Evolutionary conservation across 2,329 filamentous ascomycete genomes (phyloP).

Genomic region (Aspergillus sp.): DNA sequence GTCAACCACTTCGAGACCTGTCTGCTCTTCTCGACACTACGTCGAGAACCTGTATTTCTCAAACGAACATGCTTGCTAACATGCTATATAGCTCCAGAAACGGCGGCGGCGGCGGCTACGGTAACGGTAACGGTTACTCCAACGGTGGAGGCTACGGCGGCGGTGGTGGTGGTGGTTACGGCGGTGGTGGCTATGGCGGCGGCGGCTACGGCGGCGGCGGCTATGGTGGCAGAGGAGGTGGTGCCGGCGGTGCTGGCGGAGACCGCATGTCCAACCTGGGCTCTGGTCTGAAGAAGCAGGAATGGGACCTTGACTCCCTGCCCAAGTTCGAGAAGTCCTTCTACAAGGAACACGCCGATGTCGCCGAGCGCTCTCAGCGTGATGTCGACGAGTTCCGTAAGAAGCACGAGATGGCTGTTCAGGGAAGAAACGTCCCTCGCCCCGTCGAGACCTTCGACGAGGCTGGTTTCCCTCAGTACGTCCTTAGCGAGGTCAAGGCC

Average conservation of each 20-base stretch:
- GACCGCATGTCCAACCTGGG: conserved; percentile 95
- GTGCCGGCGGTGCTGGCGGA: conserved; percentile 67
- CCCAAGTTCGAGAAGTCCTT: conserved; percentile 99
- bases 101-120: conserved; percentile 55
- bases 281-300: conserved; percentile 80
- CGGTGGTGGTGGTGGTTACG: conserved; percentile 32
- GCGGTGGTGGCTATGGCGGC: conserved; percentile 33
- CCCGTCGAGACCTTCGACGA: conserved; percentile 97
- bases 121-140: conserved; percentile 53
- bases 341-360: conserved; percentile 91
- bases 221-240: conserved; percentile 38
- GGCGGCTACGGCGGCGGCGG: conserved; percentile 36
- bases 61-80: conserved; percentile 16
- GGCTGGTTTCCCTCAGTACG: conserved; percentile 93
- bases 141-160: conserved; percentile 44
- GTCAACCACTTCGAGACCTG: not conserved
- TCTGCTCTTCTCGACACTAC: not conserved
- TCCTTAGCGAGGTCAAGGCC: conserved; percentile 97
- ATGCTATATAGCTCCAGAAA: conserved; percentile 33
- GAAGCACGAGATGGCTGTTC: conserved; percentile 79
- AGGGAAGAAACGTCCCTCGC: conserved; percentile 80
- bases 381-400: conserved; percentile 89
- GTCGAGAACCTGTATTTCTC: not conserved
- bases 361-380: conserved; percentile 69
- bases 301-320: conserved; percentile 76